Percentiles rank a stretch among this genome's conserved stretches.
Conservation (phyloP, 495 filamentous ascomycete species). For the Lasiosphaeria miniovina region DNA sequence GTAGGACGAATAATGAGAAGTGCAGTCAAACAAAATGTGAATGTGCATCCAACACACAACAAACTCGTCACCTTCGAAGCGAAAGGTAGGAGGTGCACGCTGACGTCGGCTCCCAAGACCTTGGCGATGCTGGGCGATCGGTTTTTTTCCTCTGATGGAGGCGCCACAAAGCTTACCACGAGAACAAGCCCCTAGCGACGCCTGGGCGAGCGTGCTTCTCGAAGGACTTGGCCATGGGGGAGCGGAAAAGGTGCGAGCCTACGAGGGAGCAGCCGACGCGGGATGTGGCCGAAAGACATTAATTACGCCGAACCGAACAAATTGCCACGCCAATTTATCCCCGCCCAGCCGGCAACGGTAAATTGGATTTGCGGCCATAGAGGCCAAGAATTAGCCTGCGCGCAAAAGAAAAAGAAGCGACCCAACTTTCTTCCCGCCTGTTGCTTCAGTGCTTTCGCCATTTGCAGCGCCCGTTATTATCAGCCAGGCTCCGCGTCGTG, state of each 20-base stretch:
- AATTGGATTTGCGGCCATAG: not conserved
- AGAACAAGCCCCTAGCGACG: not conserved
- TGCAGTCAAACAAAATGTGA: not conserved
- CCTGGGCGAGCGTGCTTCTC: not conserved
- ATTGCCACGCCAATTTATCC: not conserved
- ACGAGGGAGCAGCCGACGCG: not conserved
- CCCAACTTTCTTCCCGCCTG: not conserved
- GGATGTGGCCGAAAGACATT: conserved; percentile 3
- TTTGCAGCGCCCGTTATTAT: too few relatives aligned
- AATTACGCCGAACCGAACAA: conserved; percentile 1
- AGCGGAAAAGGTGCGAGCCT: not conserved
- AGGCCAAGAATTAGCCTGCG: not conserved
- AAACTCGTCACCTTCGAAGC: not conserved
- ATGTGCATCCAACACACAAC: not conserved
- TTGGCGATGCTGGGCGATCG: not conserved
- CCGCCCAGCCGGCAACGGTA: not conserved
- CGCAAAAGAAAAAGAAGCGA: not conserved
- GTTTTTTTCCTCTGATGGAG: not conserved
- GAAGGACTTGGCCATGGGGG: not conserved
- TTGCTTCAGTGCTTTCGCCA: not conserved
- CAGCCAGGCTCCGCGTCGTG: too few relatives aligned
- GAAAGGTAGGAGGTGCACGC: too few relatives aligned
- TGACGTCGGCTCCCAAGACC: not conserved
- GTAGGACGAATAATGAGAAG: not conserved
- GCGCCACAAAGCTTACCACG: not conserved